Conservation (phyloP, 768 basidiomycete genomes). For the Lentinus brumalis region DNA sequence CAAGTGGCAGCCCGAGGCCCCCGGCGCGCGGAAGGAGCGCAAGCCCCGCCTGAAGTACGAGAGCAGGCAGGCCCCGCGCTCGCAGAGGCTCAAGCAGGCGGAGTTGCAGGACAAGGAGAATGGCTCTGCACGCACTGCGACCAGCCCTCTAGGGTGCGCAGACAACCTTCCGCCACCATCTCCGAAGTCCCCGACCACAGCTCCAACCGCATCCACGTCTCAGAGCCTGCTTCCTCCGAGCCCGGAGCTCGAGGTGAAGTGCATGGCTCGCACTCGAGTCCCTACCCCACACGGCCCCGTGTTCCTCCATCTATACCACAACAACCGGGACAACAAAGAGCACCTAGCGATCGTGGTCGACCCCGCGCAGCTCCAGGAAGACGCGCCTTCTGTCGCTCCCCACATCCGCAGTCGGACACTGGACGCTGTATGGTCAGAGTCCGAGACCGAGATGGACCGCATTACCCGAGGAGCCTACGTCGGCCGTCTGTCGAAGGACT, state of each 20-base stretch:
- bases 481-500: constrained; percentile 69
- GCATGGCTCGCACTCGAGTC: constrained; percentile 96
- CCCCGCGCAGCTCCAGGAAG: constrained; percentile 74
- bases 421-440: constrained; percentile 80
- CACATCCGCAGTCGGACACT: constrained; percentile 78
- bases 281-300: constrained; percentile 94
- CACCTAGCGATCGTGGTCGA: constrained; percentile 96
- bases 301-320: constrained; percentile 95
- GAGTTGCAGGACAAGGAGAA: constrained; percentile 54
- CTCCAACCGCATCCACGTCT: constrained; percentile 5
- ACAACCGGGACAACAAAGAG: constrained; percentile 89
- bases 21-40: constrained; percentile 39
- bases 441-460: constrained; percentile 92
- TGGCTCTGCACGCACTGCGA: constrained; percentile 38
- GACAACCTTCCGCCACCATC: constrained; percentile 38
- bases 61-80: constrained; percentile 76
- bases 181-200: constrained; percentile 27
- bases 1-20: constrained; percentile 51
- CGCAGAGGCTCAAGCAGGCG: constrained; percentile 48
- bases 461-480: constrained; percentile 93
- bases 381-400: constrained; percentile 39
- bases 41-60: constrained; percentile 57
- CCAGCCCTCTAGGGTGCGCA: constrained; percentile 39
- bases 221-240: constrained; percentile 25
- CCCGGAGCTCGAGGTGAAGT: constrained; percentile 68